These are phyloP conservation scores for Mycena rosella DNA, from an alignment of 768 basidiomycete genomes.

Conservation along the genomic window DNA sequence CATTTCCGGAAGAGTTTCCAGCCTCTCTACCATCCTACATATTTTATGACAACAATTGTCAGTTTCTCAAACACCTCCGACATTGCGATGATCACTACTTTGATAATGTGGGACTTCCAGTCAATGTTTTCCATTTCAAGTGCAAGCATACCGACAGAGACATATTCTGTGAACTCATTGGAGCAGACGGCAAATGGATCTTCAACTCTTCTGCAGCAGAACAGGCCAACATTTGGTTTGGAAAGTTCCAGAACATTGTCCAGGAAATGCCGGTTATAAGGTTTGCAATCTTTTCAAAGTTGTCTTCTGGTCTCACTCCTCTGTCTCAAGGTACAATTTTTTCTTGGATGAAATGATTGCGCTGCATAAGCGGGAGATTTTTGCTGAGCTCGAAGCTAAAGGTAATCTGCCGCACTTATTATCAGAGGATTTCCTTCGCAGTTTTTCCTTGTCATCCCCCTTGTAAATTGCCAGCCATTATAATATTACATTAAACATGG, in stretches of 20 bases:
- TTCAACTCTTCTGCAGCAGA: slow-evolving; percentile 3
- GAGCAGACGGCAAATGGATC: not conserved
- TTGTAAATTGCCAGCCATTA: too few species aligned
- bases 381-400: not conserved
- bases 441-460: not conserved
- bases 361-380: slow-evolving; percentile 21
- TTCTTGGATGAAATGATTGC: slow-evolving; percentile 47
- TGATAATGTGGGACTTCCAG: not conserved
- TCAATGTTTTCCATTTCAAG: not conserved
- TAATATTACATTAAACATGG: not conserved
- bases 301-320: too few species aligned
- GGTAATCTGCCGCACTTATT: not conserved
- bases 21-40: not conserved
- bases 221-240: not conserved
- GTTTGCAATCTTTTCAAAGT: too few species aligned
- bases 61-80: not conserved
- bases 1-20: not conserved
- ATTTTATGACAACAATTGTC: slow-evolving; percentile 1
- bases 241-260: not conserved
- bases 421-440: not conserved
- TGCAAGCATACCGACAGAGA: not conserved
- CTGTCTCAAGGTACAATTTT: slow-evolving; percentile 34
- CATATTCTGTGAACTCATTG: not conserved
- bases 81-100: not conserved
- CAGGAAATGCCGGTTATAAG: not conserved